phyloP scores from a whole-genome alignment of 345 rosid species.

The Arabis alpina region DNA sequence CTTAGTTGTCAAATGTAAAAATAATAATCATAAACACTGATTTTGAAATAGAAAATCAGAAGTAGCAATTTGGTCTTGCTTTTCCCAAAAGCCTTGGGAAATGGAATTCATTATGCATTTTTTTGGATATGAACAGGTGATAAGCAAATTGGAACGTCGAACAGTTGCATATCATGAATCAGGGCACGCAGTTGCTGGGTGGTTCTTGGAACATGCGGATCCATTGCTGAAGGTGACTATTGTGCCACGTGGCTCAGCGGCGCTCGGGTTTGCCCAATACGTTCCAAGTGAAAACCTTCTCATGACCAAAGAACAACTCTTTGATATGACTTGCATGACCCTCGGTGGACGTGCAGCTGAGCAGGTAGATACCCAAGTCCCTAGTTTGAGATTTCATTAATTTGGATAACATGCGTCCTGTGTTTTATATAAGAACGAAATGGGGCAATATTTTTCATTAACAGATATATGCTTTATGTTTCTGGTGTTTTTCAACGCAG shows the following conservation, averaged over 20 bases:
- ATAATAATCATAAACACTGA: too few relatives aligned
- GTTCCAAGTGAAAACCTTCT: constrained; percentile 96
- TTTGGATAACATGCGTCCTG: too few relatives aligned
- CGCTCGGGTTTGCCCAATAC: constrained; percentile 95
- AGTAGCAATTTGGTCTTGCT: too few relatives aligned
- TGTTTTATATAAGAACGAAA: too few relatives aligned
- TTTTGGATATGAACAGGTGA: constrained; percentile 53
- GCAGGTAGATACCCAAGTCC: constrained; percentile 53
- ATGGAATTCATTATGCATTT: constrained; percentile 3
- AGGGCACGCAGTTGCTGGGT: constrained; percentile 93
- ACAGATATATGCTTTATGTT: background rate
- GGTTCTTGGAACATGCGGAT: constrained; percentile 97
- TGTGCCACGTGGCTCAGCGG: constrained; percentile 97
- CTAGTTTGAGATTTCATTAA: too few relatives aligned
- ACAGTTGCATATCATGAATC: constrained; percentile 98
- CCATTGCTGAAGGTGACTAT: constrained; percentile 96
- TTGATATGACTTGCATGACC: constrained; percentile 96
- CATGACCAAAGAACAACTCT: constrained; percentile 95
- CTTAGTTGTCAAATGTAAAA: too few relatives aligned
- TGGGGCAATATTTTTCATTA: too few relatives aligned
- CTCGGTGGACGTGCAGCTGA: constrained; percentile 99
- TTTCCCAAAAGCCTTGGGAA: background rate
- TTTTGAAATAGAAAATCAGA: too few relatives aligned
- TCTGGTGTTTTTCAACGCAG: constrained; percentile 42
- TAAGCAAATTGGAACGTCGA: constrained; percentile 86